A percentile compares a stretch with the other conserved stretches of the same genome.
Conservation (phyloP, 2,329 filamentous ascomycete species). For the Juglanconis sp. region DNA sequence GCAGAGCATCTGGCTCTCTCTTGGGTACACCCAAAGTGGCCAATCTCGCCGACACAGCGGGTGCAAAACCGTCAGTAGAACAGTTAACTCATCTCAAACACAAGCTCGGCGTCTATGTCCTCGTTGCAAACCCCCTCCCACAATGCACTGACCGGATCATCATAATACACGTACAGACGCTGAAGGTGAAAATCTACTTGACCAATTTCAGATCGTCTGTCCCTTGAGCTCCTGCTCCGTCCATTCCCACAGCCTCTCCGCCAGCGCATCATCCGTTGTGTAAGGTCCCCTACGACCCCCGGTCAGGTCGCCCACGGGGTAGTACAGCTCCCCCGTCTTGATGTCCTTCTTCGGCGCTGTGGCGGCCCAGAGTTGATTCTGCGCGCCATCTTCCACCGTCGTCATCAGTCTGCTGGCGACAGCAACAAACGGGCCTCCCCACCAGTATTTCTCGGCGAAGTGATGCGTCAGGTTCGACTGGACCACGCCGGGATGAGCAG, state of each 20-base stretch:
- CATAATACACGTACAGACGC: too few species aligned
- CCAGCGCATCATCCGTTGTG: slow-evolving; percentile 26
- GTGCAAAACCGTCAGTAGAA: too few species aligned
- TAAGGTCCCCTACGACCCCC: slow-evolving; percentile 20
- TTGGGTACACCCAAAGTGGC: too few species aligned
- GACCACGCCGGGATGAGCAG: slow-evolving; percentile 28
- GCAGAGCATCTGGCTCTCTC: too few species aligned
- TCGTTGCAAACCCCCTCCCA: too few species aligned
- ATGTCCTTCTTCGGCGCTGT: slow-evolving; percentile 6
- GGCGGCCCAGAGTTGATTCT: slow-evolving; percentile 14
- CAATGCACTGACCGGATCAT: too few species aligned
- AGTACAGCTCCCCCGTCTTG: slow-evolving; percentile 31
- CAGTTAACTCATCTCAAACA: too few species aligned
- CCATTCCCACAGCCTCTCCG: slow-evolving; percentile 34
- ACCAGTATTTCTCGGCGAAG: background rate
- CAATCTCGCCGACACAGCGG: too few species aligned
- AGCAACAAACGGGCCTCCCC: slow-evolving; percentile 12
- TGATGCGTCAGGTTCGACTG: slow-evolving; percentile 24
- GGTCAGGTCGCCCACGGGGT: slow-evolving; percentile 28
- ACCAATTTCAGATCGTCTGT: background rate
- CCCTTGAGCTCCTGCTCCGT: slow-evolving; percentile 29
- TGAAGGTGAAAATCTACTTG: background rate
- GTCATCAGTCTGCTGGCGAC: slow-evolving; percentile 21
- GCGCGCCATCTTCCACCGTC: slow-evolving; percentile 18
- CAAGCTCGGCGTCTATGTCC: too few species aligned